Conservation (phyloP, 1,284 basidiomycete genomes). For the Rhizoctonia solani region DNA sequence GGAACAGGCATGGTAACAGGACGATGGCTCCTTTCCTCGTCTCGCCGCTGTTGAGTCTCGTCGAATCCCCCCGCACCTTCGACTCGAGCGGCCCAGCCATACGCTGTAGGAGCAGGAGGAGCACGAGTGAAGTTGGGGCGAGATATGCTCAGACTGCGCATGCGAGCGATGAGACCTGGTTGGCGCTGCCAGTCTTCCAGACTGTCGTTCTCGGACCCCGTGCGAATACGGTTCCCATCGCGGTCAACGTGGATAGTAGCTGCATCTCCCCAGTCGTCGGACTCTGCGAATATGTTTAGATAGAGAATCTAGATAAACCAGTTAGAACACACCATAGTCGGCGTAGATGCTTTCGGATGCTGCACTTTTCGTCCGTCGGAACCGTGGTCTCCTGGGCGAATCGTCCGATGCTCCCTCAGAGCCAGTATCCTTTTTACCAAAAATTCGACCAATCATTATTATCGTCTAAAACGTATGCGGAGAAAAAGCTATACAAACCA, state of each 20-base stretch:
- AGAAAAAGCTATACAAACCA: too few species aligned
- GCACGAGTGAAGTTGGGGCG: conserved; percentile 22
- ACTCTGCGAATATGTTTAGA: neutral
- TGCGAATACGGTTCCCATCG: conserved; percentile 1
- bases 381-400: neutral
- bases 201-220: neutral
- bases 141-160: conserved; percentile 2
- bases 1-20: conserved; percentile 20
- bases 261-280: conserved; percentile 33
- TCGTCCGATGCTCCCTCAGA: conserved; percentile 2
- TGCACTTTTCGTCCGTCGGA: conserved; percentile 20
- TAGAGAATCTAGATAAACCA: neutral
- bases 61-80: conserved; percentile 23
- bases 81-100: conserved; percentile 23
- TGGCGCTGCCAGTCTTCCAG: conserved; percentile 29
- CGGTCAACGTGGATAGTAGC: conserved; percentile 25
- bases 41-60: conserved; percentile 1
- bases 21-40: conserved; percentile 3
- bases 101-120: neutral
- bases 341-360: conserved; percentile 32
- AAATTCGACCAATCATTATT: conserved; percentile 14
- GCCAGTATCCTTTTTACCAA: neutral
- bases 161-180: neutral
- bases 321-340: conserved; percentile 7
- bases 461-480: too few species aligned